Percentiles rank a stretch among this genome's conserved stretches.
Evolutionary conservation across 1,139 yeast genomes (phyloP).

Genomic region (Geotrichum aggregatum): DNA sequence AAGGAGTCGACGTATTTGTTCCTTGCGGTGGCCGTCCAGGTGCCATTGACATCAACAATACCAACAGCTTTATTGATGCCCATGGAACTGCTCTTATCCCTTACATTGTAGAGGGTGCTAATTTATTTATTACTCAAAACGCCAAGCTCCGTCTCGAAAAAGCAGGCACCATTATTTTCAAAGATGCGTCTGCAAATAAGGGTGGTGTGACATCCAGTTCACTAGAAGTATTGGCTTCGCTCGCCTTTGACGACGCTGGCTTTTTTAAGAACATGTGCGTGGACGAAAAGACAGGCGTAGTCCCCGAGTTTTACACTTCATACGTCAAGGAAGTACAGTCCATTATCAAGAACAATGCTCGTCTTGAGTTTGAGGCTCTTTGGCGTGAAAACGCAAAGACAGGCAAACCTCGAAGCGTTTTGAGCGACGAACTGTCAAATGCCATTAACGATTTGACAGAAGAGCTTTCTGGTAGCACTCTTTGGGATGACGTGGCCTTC

Average conservation of each 20-base stretch:
- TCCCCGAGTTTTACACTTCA: constrained; percentile 70
- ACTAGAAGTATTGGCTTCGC: constrained; percentile 88
- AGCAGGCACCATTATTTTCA: constrained; percentile 82
- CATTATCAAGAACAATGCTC: constrained; percentile 72
- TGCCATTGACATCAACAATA: constrained; percentile 86
- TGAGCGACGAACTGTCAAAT: constrained; percentile 79
- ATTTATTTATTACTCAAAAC: constrained; percentile 87
- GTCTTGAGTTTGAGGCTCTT: constrained; percentile 76
- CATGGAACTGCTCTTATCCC: constrained; percentile 78
- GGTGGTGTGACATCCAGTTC: constrained; percentile 99
- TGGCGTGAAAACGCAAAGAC: constrained; percentile 72
- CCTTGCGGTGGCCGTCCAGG: constrained; percentile 99
- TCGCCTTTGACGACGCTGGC: constrained; percentile 81
- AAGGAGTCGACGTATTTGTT: constrained; percentile 73
- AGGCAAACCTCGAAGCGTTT: constrained; percentile 64
- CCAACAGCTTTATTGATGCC: constrained; percentile 65
- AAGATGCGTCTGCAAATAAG: constrained; percentile 96
- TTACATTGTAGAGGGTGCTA: constrained; percentile 95
- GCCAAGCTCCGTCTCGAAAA: constrained; percentile 83
- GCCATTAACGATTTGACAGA: constrained; percentile 88
- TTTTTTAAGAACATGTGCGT: constrained; percentile 77
- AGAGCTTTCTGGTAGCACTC: constrained; percentile 73
- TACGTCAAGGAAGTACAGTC: constrained; percentile 83
- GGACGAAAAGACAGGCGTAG: constrained; percentile 38
- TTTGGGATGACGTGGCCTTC: constrained; percentile 81